A percentile compares a stretch with the other conserved stretches of the same genome.
Conservation (phyloP, 495 filamentous ascomycete species). For the Coniosporium apollinis region DNA sequence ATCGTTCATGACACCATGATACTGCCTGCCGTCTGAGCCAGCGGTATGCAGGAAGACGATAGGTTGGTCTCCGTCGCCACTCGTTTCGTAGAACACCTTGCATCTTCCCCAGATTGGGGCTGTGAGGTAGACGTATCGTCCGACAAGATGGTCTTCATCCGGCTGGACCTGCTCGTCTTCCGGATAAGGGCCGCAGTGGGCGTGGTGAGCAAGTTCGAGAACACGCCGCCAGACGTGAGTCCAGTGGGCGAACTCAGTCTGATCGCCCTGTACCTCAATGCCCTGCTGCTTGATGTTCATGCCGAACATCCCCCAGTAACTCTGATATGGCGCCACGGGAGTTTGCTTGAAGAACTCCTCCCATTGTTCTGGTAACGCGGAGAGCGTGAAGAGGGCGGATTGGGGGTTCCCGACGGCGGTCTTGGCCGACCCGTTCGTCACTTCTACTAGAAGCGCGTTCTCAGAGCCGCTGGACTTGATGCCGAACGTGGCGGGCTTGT, state of each 20-base stretch:
- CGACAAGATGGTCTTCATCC: conserved; percentile 20
- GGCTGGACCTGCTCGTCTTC: conserved; percentile 14
- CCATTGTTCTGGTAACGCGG: conserved; percentile 26
- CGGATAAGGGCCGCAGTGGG: conserved; percentile 18
- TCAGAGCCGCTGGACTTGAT: conserved; percentile 21
- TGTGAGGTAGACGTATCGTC: conserved; percentile 23
- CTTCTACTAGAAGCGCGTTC: conserved; percentile 18
- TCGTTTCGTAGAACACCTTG: conserved; percentile 25
- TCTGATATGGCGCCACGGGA: conserved; percentile 22
- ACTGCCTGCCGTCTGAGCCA: conserved; percentile 23
- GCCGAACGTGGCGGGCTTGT: conserved; percentile 18
- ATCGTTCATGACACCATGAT: conserved; percentile 24
- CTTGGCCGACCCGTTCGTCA: conserved; percentile 15
- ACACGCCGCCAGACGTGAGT: conserved; percentile 25
- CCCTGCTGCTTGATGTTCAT: conserved; percentile 28
- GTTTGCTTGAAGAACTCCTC: conserved; percentile 23
- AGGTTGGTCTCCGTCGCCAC: conserved; percentile 22
- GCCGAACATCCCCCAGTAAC: conserved; percentile 25
- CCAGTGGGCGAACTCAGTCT: conserved; percentile 20
- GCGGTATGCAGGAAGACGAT: conserved; percentile 28
- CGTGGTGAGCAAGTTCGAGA: conserved; percentile 24
- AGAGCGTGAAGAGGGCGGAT: conserved; percentile 16
- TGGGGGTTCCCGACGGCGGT: conserved; percentile 11
- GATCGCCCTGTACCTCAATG: conserved; percentile 20
- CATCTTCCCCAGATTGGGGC: conserved; percentile 22